Conservation (phyloP, 345 rosid genomes). For the Camelina neglecta region DNA sequence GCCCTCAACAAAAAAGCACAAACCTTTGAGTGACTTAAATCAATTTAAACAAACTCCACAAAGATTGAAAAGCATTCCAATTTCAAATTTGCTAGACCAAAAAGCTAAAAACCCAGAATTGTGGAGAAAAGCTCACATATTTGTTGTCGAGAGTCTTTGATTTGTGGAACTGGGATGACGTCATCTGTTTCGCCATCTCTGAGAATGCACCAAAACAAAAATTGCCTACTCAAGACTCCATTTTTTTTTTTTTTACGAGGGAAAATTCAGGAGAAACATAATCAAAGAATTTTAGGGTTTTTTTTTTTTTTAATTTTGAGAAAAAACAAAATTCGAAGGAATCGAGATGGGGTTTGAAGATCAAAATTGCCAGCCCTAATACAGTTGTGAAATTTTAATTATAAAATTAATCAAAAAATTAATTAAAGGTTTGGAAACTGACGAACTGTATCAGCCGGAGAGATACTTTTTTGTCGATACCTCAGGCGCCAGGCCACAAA, state of each 20-base stretch:
- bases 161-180: slow-evolving; percentile 72
- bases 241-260: slow-evolving; percentile 17
- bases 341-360: slow-evolving; percentile 23
- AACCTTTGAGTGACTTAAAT: slow-evolving; percentile 9
- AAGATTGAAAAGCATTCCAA: not conserved
- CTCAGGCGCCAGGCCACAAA: slow-evolving; percentile 3
- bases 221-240: slow-evolving; percentile 26
- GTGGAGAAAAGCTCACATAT: slow-evolving; percentile 54
- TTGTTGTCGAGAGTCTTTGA: slow-evolving; percentile 91
- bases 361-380: slow-evolving; percentile 18
- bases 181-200: slow-evolving; percentile 50
- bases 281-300: slow-evolving; percentile 30
- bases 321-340: not conserved
- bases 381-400: slow-evolving; percentile 24
- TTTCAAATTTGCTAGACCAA: not conserved
- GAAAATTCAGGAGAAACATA: slow-evolving; percentile 7
- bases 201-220: slow-evolving; percentile 14
- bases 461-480: slow-evolving; percentile 8
- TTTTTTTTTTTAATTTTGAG: not conserved
- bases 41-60: not conserved
- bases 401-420: not conserved
- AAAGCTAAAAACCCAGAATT: slow-evolving; percentile 18
- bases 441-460: slow-evolving; percentile 16
- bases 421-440: not conserved
- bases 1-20: slow-evolving; percentile 17